Evolutionary conservation across 768 basidiomycete genomes (phyloP), one percentile per base, ranked within the genome.

Genomic region (Auriculariales sp.): DNA sequence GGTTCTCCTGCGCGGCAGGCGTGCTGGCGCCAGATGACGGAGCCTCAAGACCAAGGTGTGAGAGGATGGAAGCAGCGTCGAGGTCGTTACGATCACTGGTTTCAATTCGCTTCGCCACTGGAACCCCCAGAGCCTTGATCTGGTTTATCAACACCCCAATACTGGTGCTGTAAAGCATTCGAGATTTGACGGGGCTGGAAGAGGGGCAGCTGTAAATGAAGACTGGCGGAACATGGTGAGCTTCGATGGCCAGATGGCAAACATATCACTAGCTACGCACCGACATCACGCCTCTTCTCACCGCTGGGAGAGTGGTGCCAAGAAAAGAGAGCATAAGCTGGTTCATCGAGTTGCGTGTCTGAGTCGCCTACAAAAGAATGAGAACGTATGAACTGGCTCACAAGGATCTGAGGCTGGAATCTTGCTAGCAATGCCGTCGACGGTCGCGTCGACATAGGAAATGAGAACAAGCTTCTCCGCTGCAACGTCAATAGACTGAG

Each of bases 181-280:
- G 75, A 53, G 81, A 71, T 58, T 88, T 89, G 65, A 95, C 73
- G 1, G 86, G 84, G 4, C 85, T 88, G 12, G 64, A 58, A 3
- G 80, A 73, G 0, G 93, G 93, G 62, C 93, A 98, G 17, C 84
- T 85, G 64, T 97, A 98, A 50, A 95, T 85, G 64, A 91, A 92
- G 46, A 86, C 84, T 90, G 54, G 5, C 39, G n/a, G 28, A 24
- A 11, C 7, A 24, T 54, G 28, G 50, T 33, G 33, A 35, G 31
- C 34, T 17, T 28, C 33, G 29, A 30, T 29, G 5, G 27, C 51
- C 35, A 14, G 49, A 9, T 10, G 17, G 45, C 35, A 33, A 12
- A 11, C 25, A 11, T 3, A 30, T 3, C 2, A n/a, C n/a, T n/a
- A n/a, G n/a, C n/a, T n/a, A 59, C 75, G 54, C 49, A 88, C 86